Evolutionary conservation across 148 eudicot genomes (phyloP).

Genomic region (Dysphania ambrosioides): DNA sequence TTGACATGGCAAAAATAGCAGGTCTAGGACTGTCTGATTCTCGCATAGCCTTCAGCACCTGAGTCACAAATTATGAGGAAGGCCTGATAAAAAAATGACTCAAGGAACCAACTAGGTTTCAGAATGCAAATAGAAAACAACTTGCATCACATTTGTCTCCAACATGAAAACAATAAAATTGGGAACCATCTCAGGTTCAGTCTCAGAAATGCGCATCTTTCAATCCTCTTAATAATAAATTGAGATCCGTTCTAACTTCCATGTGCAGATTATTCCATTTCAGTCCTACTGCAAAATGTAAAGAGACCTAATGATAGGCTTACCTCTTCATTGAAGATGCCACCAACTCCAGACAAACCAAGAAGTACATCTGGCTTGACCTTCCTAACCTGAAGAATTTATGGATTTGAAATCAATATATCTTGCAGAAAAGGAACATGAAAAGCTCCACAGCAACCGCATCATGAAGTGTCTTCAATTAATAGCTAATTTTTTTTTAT

Average conservation of each 20-base stretch:
- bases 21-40: conserved; percentile 83
- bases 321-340: conserved; percentile 88
- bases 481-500: neutral
- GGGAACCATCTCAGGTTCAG: neutral
- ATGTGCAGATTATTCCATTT: neutral
- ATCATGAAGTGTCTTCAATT: conserved; percentile 2
- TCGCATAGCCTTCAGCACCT: conserved; percentile 92
- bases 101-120: neutral
- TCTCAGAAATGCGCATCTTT: neutral
- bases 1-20: conserved; percentile 98
- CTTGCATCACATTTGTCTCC: neutral
- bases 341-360: conserved; percentile 98
- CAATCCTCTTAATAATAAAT: neutral
- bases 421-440: conserved; percentile 6
- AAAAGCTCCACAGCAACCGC: no score
- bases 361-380: conserved; percentile 97
- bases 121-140: neutral
- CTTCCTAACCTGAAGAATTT: conserved; percentile 62
- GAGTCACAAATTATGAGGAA: conserved; percentile 14
- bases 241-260: neutral
- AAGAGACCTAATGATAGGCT: conserved; percentile 10
- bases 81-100: neutral
- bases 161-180: neutral
- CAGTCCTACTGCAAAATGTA: conserved; percentile 3
- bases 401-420: conserved; percentile 18